These are phyloP conservation scores for Helenozyma baotianmanensis DNA, from an alignment of 805 yeast genomes.

Conservation along the genomic window DNA sequence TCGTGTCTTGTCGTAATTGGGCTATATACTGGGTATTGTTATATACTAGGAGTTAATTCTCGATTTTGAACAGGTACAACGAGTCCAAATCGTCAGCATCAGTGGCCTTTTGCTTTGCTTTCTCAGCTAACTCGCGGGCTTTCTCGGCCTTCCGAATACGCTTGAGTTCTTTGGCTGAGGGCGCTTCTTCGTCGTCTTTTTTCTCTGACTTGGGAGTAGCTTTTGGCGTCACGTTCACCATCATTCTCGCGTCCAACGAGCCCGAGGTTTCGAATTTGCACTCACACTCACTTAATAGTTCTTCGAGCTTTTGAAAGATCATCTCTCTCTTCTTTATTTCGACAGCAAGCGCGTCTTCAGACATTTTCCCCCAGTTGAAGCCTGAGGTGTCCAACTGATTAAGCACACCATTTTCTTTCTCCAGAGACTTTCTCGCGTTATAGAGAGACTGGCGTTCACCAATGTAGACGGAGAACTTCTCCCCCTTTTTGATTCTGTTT, in stretches of 20 bases:
- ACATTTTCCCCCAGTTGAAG: constrained; percentile 9
- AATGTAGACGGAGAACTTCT: constrained; percentile 25
- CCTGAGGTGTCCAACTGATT: constrained; percentile 4
- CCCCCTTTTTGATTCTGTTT: constrained; percentile 42
- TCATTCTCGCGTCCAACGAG: constrained; percentile 19
- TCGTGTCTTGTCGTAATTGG: constrained; percentile 18
- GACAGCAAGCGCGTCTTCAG: constrained; percentile 13
- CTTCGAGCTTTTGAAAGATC: constrained; percentile 22
- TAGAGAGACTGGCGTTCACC: constrained; percentile 18
- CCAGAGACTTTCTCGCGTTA: constrained; percentile 11
- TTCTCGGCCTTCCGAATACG: constrained; percentile 15
- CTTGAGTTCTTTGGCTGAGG: constrained; percentile 14
- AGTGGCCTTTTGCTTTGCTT: constrained; percentile 12
- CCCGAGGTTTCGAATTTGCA: constrained; percentile 28
- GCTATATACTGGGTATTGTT: constrained; percentile 14
- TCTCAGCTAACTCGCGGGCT: constrained; percentile 15
- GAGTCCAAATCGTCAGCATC: constrained; percentile 39
- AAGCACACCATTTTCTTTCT: constrained; percentile 12
- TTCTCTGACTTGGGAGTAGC: constrained; percentile 1
- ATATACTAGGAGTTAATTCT: constrained; percentile 20
- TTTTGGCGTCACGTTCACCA: constrained; percentile 16
- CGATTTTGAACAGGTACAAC: constrained; percentile 37
- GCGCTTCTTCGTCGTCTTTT: constrained; percentile 1
- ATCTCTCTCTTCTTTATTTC: constrained; percentile 25
- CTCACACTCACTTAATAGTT: constrained; percentile 26